Conservation (phyloP, 2,329 filamentous ascomycete genomes). For the Ophioceras dolichostomum region DNA sequence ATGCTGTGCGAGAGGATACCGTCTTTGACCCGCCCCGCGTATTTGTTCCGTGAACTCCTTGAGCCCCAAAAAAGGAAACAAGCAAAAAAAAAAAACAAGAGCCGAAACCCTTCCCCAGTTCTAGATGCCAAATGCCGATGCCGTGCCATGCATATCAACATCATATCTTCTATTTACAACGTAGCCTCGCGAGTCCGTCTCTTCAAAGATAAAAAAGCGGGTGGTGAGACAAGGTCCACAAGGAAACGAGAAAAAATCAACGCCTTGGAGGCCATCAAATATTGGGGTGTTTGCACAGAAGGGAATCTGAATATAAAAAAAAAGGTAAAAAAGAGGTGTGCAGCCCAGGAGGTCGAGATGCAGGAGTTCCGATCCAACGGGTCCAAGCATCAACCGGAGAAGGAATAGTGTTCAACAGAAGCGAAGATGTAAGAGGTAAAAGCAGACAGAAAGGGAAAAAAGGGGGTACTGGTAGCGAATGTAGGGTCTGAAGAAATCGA, state of each 20-base stretch:
- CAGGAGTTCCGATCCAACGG: conserved; percentile 1
- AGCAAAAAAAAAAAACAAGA: conserved; percentile 12
- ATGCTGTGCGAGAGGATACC: conserved; percentile 25
- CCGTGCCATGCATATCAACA: conserved; percentile 36
- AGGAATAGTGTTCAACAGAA: conserved; percentile 1
- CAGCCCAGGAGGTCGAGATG: too few species aligned
- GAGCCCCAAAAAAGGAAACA: conserved; percentile 21
- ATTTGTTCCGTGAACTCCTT: conserved; percentile 34
- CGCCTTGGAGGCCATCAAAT: conserved; percentile 7
- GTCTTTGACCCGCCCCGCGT: conserved; percentile 20
- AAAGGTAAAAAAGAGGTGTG: conserved; percentile 7
- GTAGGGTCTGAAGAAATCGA: not conserved
- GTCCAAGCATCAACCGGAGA: not conserved
- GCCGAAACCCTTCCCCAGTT: conserved; percentile 19
- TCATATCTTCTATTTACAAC: conserved; percentile 36
- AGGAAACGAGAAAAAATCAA: conserved; percentile 8
- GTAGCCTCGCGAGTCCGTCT: conserved; percentile 20
- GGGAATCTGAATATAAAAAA: conserved; percentile 13
- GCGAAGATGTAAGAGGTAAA: too few species aligned
- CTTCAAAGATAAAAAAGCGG: conserved; percentile 7
- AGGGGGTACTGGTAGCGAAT: too few species aligned
- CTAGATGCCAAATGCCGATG: conserved; percentile 36
- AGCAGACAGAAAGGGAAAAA: conserved; percentile 4
- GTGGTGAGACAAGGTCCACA: conserved; percentile 4
- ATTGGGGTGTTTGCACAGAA: conserved; percentile 5